These are phyloP conservation scores for Phytopythium vexans DNA, from an alignment of 352 stramenopile species.

Conservation along the genomic window DNA sequence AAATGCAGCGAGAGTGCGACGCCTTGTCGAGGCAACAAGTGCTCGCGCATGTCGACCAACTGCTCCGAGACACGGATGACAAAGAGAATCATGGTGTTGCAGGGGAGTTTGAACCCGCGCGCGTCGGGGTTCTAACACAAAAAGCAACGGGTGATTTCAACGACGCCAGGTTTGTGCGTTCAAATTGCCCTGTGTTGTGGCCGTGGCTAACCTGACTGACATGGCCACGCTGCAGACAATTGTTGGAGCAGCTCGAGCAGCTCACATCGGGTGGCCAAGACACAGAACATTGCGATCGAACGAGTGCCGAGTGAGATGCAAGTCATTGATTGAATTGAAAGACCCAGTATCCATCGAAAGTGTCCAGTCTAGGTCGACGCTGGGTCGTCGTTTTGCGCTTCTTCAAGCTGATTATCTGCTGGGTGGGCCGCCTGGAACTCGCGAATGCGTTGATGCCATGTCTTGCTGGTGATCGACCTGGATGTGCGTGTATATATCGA, in stretches of 20 bases:
- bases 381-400: constrained; percentile 11
- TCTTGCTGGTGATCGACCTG: constrained; percentile 46
- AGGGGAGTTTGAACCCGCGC: too few relatives aligned
- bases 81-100: too few relatives aligned
- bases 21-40: background rate
- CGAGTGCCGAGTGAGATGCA: background rate
- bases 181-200: too few relatives aligned
- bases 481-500: background rate
- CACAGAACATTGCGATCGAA: background rate
- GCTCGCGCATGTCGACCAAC: constrained; percentile 15
- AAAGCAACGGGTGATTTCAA: constrained; percentile 41
- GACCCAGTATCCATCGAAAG: too few relatives aligned
- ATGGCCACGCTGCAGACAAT: constrained; percentile 12
- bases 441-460: constrained; percentile 26
- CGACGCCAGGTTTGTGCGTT: constrained; percentile 25
- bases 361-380: constrained; percentile 5
- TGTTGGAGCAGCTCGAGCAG: constrained; percentile 41
- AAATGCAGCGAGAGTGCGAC: background rate
- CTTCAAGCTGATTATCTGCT: constrained; percentile 12
- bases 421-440: constrained; percentile 14
- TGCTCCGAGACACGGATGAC: constrained; percentile 12
- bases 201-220: too few relatives aligned
- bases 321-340: background rate
- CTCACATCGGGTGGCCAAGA: constrained; percentile 8
- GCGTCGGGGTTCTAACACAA: constrained; percentile 17